Conservation (phyloP, 83 land plant genomes). For the Thuja plicata region DNA sequence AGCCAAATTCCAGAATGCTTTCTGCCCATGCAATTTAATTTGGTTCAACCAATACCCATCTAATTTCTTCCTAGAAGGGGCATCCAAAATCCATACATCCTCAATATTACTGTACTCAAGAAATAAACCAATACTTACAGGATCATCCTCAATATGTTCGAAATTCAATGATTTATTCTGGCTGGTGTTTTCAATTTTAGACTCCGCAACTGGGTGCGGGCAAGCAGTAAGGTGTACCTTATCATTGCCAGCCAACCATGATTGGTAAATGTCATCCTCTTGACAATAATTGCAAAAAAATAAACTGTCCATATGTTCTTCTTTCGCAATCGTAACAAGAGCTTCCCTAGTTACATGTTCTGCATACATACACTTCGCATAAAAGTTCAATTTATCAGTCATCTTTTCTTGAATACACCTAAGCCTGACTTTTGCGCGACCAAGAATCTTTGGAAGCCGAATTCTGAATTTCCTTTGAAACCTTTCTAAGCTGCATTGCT, state of each 20-base stretch:
- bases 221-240: slow-evolving; percentile 12
- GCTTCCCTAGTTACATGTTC: slow-evolving; percentile 19
- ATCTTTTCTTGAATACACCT: slow-evolving; percentile 4
- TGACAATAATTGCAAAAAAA: slow-evolving; percentile 7
- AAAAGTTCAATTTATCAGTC: background rate
- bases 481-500: slow-evolving; percentile 17
- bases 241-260: slow-evolving; percentile 21
- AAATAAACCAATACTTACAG: background rate
- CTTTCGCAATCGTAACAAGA: slow-evolving; percentile 19
- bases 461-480: slow-evolving; percentile 11
- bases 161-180: background rate
- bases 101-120: background rate
- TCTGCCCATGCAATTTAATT: slow-evolving; percentile 6
- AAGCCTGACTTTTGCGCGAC: slow-evolving; percentile 8
- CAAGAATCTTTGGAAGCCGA: background rate
- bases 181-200: background rate
- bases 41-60: slow-evolving; percentile 21
- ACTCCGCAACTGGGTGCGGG: background rate
- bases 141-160: background rate
- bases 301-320: slow-evolving; percentile 24
- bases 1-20: slow-evolving; percentile 15
- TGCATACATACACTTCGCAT: slow-evolving; percentile 10
- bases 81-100: slow-evolving; percentile 28
- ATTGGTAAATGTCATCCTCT: slow-evolving; percentile 14
- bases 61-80: slow-evolving; percentile 11